Conservation (phyloP, 345 rosid species). For the Brassica carinata region DNA sequence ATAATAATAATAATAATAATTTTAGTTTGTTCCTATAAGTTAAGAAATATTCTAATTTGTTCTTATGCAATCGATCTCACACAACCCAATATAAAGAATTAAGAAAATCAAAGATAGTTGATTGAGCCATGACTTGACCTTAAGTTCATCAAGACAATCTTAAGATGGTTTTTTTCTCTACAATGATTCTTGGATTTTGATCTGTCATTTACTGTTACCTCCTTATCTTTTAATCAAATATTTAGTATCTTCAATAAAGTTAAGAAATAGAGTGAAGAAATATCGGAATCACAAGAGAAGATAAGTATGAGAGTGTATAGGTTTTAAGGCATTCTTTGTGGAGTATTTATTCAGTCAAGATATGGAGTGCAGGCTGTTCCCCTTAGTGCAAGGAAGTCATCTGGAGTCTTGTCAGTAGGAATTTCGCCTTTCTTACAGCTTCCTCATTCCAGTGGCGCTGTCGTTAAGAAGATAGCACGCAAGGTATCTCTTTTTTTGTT, state of each 20-base stretch:
- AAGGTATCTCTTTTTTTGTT: too few species aligned
- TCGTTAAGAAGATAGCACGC: slow-evolving; percentile 65
- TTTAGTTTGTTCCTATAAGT: too few species aligned
- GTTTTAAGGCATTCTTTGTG: slow-evolving; percentile 1
- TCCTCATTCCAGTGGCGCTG: slow-evolving; percentile 81
- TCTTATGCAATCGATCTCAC: too few species aligned
- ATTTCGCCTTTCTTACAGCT: slow-evolving; percentile 93
- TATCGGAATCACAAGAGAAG: slow-evolving; percentile 3
- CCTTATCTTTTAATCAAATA: neutral
- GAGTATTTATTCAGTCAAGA: slow-evolving; percentile 32
- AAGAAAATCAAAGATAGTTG: neutral
- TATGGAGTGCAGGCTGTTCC: slow-evolving; percentile 76
- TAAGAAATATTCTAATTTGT: too few species aligned
- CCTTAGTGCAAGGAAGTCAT: slow-evolving; percentile 87
- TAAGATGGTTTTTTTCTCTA: slow-evolving; percentile 74
- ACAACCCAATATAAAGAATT: too few species aligned
- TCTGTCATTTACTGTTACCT: slow-evolving; percentile 42
- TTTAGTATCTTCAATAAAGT: neutral
- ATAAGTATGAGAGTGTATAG: slow-evolving; percentile 26
- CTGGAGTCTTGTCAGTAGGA: slow-evolving; percentile 88
- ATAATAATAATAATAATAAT: too few species aligned
- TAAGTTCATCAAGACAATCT: slow-evolving; percentile 61
- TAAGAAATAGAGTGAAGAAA: neutral
- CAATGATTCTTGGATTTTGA: slow-evolving; percentile 51
- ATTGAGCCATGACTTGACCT: slow-evolving; percentile 89